These are phyloP conservation scores for Nannochloropsis gaditana DNA, from an alignment of 108 stramenopile species.

Conservation along the genomic window DNA sequence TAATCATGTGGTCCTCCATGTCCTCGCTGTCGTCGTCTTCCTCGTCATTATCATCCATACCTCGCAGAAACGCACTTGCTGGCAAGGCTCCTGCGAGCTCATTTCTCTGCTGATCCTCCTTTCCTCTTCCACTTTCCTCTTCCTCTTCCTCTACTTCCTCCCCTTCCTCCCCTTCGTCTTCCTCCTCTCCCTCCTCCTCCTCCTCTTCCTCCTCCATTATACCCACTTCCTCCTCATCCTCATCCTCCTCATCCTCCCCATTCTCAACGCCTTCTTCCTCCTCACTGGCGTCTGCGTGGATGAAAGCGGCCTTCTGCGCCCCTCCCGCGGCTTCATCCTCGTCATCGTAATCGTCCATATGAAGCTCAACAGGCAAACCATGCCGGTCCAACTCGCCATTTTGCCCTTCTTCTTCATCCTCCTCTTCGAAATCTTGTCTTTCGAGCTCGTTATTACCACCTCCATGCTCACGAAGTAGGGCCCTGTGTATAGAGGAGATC, in stretches of 20 bases:
- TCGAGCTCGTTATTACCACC: neutral
- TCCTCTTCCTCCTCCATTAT: conserved; percentile 27
- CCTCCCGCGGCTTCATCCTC: conserved; percentile 25
- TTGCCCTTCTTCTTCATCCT: neutral
- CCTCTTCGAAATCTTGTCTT: neutral
- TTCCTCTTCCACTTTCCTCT: conserved; percentile 28
- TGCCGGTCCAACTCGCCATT: conserved; percentile 9
- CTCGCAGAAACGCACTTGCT: neutral
- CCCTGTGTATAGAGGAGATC: neutral
- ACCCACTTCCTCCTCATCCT: neutral
- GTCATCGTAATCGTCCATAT: conserved; percentile 63
- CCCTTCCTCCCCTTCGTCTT: conserved; percentile 41
- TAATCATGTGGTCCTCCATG: conserved; percentile 35
- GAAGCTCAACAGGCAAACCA: conserved; percentile 66
- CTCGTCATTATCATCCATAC: conserved; percentile 26
- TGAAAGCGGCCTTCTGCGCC: conserved; percentile 25
- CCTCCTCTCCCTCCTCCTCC: conserved; percentile 33
- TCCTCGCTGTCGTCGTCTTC: conserved; percentile 22
- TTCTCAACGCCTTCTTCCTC: conserved; percentile 37
- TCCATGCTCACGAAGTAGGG: neutral
- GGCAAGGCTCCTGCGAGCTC: conserved; percentile 31
- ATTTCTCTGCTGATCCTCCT: conserved; percentile 34
- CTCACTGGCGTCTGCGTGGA: conserved; percentile 49
- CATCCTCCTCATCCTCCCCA: conserved; percentile 31
- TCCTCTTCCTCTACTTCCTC: conserved; percentile 47